Conservation (phyloP, 345 rosid genomes). For the Pistacia integerrima region DNA sequence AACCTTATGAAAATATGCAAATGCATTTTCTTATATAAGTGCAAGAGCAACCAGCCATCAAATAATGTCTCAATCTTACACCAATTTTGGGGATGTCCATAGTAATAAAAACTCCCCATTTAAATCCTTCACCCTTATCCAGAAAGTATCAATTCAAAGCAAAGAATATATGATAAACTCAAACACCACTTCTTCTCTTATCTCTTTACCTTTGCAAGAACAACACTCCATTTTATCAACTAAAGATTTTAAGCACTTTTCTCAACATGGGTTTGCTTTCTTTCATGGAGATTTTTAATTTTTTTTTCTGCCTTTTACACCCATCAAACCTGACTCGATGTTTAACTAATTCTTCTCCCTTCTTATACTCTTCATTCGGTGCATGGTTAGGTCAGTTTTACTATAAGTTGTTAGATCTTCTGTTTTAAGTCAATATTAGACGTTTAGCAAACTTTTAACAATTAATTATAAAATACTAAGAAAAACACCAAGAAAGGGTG, state of each 20-base stretch:
- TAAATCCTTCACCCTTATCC: background rate
- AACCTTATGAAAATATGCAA: background rate
- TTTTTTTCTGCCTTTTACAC: background rate
- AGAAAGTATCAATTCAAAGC: background rate
- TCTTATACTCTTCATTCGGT: background rate
- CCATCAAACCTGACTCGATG: background rate
- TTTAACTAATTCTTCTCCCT: constrained; percentile 16
- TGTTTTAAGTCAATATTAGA: no score
- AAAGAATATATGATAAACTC: background rate
- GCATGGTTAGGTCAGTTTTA: background rate
- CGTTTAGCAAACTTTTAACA: no score
- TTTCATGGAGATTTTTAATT: background rate
- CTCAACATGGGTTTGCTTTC: constrained; percentile 6
- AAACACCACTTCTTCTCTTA: background rate
- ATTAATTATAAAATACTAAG: background rate
- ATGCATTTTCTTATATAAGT: background rate
- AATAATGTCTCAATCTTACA: background rate
- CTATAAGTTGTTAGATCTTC: no score
- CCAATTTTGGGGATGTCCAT: constrained; percentile 5
- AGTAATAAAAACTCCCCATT: background rate
- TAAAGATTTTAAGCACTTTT: constrained; percentile 10
- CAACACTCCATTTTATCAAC: constrained; percentile 1
- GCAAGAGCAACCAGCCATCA: background rate
- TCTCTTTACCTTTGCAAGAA: constrained; percentile 3
- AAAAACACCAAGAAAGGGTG: background rate